Base-by-base conservation (phyloP, 2,329 filamentous ascomycete genomes). In the Endocalyx cinctus region DNA sequence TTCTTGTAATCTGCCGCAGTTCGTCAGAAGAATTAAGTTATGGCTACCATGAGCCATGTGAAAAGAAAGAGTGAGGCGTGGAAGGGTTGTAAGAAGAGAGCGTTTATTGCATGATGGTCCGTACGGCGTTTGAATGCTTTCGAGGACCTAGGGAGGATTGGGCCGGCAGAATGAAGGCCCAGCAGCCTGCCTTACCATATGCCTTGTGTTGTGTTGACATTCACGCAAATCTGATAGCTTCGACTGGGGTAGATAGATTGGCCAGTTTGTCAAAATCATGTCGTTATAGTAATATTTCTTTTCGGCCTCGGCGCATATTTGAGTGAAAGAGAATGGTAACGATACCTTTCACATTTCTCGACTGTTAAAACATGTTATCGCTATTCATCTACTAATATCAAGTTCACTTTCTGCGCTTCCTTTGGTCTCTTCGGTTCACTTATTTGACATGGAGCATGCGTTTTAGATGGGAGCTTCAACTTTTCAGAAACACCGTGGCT, bases 201-300 rank as follows among this genome's bases (percentile, higher is more conserved):
- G n/a, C n/a, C 33, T 46, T 46, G 41, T 39, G 46, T 41, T 47
- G 38, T 42, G 31, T 43, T 41, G 34, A 27, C 31, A 17, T 37
- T 42, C 29, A 34, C 22, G 34, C 34, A 43, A 36, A 29, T 39
- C n/a, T 36, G 37, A 39, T 43, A 45, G 44, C 39, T 50, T 48
- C 37, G 18, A 18, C 38, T 43, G 27, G 31, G 37, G 46, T 53
- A 54, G 50, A 55, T 54, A 54, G 52, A 54, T 43, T 48, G 51
- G 43, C 43, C 46, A 50, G 47, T 44, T 42, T 45, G 44, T 46
- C 39, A 39, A 39, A 41, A 42, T 45, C n/a, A n/a, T n/a, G n/a
- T n/a, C n/a, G n/a, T n/a, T n/a, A n/a, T n/a, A n/a, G n/a, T n/a
- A n/a, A n/a, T n/a, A n/a, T n/a, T n/a, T n/a, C n/a, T n/a, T n/a